Conservation (phyloP, 2,329 filamentous ascomycete species). For the Botrytis byssoidea region DNA sequence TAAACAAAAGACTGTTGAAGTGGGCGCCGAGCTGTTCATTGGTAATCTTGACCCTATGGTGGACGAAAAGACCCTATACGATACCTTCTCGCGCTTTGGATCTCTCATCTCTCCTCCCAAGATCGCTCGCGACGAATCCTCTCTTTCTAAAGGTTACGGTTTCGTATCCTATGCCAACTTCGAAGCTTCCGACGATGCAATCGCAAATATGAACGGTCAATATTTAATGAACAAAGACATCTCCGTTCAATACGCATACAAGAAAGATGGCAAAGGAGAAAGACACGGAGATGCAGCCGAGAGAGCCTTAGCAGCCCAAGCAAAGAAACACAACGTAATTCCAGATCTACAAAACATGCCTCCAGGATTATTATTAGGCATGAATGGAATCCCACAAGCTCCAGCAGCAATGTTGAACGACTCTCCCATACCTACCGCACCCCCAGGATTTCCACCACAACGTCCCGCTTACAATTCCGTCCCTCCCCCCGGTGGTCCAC, state of each 20-base stretch:
- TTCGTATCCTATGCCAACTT: slow-evolving; percentile 94
- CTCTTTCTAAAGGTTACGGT: slow-evolving; percentile 89
- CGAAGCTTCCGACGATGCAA: slow-evolving; percentile 88
- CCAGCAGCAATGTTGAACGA: slow-evolving; percentile 43
- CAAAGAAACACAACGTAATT: slow-evolving; percentile 89
- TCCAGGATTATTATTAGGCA: slow-evolving; percentile 38
- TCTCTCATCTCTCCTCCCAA: slow-evolving; percentile 82
- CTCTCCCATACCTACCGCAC: slow-evolving; percentile 25
- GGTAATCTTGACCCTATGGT: slow-evolving; percentile 94
- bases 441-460: slow-evolving; percentile 33
- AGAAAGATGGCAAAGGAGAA: slow-evolving; percentile 98
- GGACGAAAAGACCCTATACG: slow-evolving; percentile 92
- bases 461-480: slow-evolving; percentile 35
- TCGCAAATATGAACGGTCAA: slow-evolving; percentile 90
- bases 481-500: slow-evolving; percentile 37
- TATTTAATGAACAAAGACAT: slow-evolving; percentile 97
- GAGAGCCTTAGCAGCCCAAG: slow-evolving; percentile 84
- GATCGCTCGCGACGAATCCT: slow-evolving; percentile 85
- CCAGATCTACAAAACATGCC: slow-evolving; percentile 55
- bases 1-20: slow-evolving; percentile 89
- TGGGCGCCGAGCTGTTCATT: slow-evolving; percentile 94
- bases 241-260: slow-evolving; percentile 96
- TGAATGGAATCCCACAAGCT: slow-evolving; percentile 44
- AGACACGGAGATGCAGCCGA: slow-evolving; percentile 93
- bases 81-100: slow-evolving; percentile 92